A percentile compares a stretch with the other conserved stretches of the same genome.
Evolutionary conservation across 2,329 filamentous ascomycete genomes (phyloP).

Genomic region (Chaetomium sp.): DNA sequence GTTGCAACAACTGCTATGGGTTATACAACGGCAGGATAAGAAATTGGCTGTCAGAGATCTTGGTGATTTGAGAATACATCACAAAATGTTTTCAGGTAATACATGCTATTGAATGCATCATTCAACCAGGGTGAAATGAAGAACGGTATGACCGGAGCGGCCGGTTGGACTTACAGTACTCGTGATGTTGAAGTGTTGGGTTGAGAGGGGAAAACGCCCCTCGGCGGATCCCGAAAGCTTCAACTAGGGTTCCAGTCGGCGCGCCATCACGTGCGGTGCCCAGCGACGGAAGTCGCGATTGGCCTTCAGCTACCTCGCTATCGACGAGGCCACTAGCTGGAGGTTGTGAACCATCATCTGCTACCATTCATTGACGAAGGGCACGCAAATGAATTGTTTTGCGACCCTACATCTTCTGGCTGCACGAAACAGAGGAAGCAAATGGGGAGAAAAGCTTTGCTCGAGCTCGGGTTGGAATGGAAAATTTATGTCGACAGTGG

Average conservation of each 20-base stretch:
- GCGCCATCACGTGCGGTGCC: slow-evolving; percentile 13
- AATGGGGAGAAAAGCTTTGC: slow-evolving; percentile 9
- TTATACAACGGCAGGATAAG: not conserved
- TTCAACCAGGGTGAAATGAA: slow-evolving; percentile 21
- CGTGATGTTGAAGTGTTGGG: not conserved
- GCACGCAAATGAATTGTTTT: not conserved
- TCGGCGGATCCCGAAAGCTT: slow-evolving; percentile 1
- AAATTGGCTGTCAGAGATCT: slow-evolving; percentile 56
- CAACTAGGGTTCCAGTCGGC: not conserved
- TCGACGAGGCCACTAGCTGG: not conserved
- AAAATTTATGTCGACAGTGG: slow-evolving; percentile 13
- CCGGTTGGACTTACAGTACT: slow-evolving; percentile 12
- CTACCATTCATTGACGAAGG: not conserved
- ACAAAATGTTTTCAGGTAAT: slow-evolving; percentile 50
- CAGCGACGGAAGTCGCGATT: not conserved
- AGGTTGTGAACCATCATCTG: too few relatives aligned
- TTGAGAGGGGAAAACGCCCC: slow-evolving; percentile 4
- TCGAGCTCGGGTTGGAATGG: slow-evolving; percentile 3
- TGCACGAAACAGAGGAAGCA: slow-evolving; percentile 1
- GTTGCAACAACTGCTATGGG: not conserved
- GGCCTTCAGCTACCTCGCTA: not conserved
- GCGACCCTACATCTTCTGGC: not conserved
- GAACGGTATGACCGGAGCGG: not conserved
- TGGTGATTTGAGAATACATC: slow-evolving; percentile 60
- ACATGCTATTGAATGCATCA: slow-evolving; percentile 53